Evolutionary conservation across 2,329 filamentous ascomycete species (phyloP).

Genomic region (Chrysoporthe austroafricana): DNA sequence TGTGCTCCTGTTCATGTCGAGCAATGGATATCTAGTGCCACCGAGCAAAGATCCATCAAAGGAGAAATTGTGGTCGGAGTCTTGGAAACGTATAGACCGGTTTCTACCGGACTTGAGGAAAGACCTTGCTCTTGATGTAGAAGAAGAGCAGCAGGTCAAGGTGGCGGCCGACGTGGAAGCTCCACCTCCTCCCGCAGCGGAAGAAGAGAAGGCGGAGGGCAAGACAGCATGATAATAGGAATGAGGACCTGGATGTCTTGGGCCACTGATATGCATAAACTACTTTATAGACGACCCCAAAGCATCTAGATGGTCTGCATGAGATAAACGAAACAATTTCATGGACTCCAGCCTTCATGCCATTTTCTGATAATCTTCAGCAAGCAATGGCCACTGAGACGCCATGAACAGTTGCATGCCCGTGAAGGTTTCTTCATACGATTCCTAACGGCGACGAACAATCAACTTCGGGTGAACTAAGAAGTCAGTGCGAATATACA

Average conservation of each 20-base stretch:
- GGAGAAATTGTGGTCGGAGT: conserved; percentile 64
- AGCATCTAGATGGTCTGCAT: conserved; percentile 17
- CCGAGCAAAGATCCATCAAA: conserved; percentile 61
- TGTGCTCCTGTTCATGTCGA: conserved; percentile 92
- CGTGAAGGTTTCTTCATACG: too few species aligned
- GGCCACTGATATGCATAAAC: background rate
- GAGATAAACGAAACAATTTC: background rate
- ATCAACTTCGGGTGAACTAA: background rate
- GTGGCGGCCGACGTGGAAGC: conserved; percentile 13
- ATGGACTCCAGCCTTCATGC: background rate
- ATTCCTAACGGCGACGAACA: background rate
- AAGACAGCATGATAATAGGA: conserved; percentile 18
- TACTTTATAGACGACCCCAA: conserved; percentile 13
- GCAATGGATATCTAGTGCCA: conserved; percentile 79
- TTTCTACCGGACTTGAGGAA: conserved; percentile 64
- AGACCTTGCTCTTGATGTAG: conserved; percentile 58
- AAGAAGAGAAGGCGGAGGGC: conserved; percentile 18
- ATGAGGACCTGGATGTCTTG: background rate
- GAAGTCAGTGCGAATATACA: background rate
- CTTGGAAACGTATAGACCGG: conserved; percentile 67
- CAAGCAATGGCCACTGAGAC: background rate
- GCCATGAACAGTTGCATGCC: background rate
- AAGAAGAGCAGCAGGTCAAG: conserved; percentile 32
- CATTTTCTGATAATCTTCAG: background rate
- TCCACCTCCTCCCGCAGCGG: conserved; percentile 1